Conservation (phyloP, 352 stramenopile genomes). For the Phytopythium kandeliae region DNA sequence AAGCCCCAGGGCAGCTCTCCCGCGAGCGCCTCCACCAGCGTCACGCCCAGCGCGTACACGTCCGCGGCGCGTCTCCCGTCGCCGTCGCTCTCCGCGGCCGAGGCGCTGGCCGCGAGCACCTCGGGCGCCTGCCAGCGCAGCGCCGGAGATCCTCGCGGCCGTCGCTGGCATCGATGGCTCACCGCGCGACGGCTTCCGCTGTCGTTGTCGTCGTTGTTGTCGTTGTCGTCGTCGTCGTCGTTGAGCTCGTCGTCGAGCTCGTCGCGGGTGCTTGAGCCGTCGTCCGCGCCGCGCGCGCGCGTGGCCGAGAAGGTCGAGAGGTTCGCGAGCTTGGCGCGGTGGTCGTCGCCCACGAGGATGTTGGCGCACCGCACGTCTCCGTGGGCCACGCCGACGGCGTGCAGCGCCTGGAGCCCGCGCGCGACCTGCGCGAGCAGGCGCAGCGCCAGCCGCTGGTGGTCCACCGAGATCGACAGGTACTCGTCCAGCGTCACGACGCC, state of each 20-base stretch:
- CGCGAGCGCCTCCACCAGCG: constrained; percentile 46
- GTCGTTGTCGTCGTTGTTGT: neutral
- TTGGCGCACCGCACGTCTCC: constrained; percentile 49
- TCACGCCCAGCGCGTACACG: constrained; percentile 68
- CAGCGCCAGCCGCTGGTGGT: constrained; percentile 30
- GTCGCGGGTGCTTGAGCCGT: neutral
- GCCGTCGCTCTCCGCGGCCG: neutral
- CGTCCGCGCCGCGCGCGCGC: neutral
- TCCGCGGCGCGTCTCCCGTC: constrained; percentile 28
- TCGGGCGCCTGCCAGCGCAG: constrained; percentile 59
- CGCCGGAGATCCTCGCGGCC: constrained; percentile 2
- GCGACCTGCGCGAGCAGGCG: constrained; percentile 42
- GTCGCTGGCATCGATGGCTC: neutral
- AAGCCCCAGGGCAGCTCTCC: constrained; percentile 62
- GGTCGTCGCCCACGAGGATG: constrained; percentile 54
- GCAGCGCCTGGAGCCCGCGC: constrained; percentile 45
- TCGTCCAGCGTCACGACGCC: constrained; percentile 47
- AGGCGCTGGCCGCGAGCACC: constrained; percentile 10
- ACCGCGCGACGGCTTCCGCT: no score
- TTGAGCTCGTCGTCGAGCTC: neutral
- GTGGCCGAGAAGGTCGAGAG: constrained; percentile 33
- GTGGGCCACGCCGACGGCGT: constrained; percentile 37
- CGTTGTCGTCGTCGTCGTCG: neutral
- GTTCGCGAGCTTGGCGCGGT: constrained; percentile 46
- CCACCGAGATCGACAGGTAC: constrained; percentile 36